Evolutionary conservation across 2,329 filamentous ascomycete genomes (phyloP), one percentile per base, ranked within the genome.

Genomic region (Neofusicoccum laricinum): DNA sequence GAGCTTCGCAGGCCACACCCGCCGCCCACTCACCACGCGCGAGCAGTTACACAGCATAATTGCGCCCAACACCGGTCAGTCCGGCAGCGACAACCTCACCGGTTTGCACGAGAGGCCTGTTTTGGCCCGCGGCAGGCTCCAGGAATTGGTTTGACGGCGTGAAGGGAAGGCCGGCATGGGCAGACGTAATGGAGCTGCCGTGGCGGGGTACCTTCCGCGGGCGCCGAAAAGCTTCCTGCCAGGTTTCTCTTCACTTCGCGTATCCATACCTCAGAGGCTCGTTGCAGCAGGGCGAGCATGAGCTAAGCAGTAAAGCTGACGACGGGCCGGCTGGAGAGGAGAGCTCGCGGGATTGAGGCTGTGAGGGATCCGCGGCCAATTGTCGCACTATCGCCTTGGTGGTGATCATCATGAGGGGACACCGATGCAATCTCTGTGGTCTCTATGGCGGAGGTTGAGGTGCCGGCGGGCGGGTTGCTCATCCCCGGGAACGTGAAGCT

Each of bases 331-430:
- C n/a, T 17, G 41, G 19, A 36, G 15, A n/a, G 34, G 21, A 57
- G 45, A 45, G 45, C 8, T 8, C 51, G 38, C 15, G 53, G 38
- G 46, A 46, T 59, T 59, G 55, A 43, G 53, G 25, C 25, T 58
- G 30, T 58, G 53, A 45, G n/a, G 41, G 55, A 59, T 59, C 55
- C 55, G 55, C 55, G 12, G 41, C 2, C 41, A 15, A 34, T 43
- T 46, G 55, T 59, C 55, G 55, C 55, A 59, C 55, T 59, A 59
- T 59, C 40, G 41, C 41, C 41, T 46, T 59, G 41, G 55, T 59
- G 55, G 34, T 59, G 55, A 59, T 45, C 40, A 19, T 30, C 30
- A 45, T 34, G 41, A 58, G 25, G 25, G 51, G 25, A n/a, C 53
- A 11, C 14, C 14, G 12, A 38, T 32, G 40, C 36, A 55, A 55